Evolutionary conservation across 352 stramenopile genomes (phyloP).

Genomic region (Phytopythium boreale): DNA sequence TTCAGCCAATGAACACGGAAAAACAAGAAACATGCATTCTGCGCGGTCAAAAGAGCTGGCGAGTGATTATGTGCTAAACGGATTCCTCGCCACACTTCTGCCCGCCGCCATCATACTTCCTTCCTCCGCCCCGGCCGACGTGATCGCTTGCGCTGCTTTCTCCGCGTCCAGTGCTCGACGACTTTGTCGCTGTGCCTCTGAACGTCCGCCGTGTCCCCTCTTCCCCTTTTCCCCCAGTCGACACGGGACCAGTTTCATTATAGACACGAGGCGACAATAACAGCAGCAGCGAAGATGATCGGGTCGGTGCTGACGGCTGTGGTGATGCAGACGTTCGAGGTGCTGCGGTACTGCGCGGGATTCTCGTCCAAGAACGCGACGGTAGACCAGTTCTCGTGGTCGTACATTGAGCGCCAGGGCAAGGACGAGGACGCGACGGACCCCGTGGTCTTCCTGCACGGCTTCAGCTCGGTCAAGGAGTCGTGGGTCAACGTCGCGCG

Average conservation of each 20-base stretch:
- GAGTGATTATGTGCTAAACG: too few species aligned
- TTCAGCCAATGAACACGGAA: not conserved
- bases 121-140: too few species aligned
- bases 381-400: constrained; percentile 64
- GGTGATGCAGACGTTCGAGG: constrained; percentile 39
- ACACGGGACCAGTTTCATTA: not conserved
- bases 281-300: constrained; percentile 17
- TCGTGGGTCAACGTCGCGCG: constrained; percentile 55
- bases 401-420: constrained; percentile 59
- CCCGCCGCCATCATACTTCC: too few species aligned
- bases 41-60: too few species aligned
- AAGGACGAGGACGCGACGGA: constrained; percentile 38
- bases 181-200: too few species aligned
- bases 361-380: constrained; percentile 41
- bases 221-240: too few species aligned
- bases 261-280: not conserved
- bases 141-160: too few species aligned
- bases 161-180: too few species aligned
- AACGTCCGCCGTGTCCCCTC: too few species aligned
- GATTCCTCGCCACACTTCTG: too few species aligned
- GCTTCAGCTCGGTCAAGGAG: constrained; percentile 72
- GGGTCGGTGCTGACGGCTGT: constrained; percentile 18
- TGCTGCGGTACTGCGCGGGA: constrained; percentile 48
- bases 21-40: too few species aligned
- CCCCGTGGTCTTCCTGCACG: constrained; percentile 64